These are phyloP conservation scores for Pythium aristosporum DNA, from an alignment of 352 stramenopile genomes.

Conservation along the genomic window DNA sequence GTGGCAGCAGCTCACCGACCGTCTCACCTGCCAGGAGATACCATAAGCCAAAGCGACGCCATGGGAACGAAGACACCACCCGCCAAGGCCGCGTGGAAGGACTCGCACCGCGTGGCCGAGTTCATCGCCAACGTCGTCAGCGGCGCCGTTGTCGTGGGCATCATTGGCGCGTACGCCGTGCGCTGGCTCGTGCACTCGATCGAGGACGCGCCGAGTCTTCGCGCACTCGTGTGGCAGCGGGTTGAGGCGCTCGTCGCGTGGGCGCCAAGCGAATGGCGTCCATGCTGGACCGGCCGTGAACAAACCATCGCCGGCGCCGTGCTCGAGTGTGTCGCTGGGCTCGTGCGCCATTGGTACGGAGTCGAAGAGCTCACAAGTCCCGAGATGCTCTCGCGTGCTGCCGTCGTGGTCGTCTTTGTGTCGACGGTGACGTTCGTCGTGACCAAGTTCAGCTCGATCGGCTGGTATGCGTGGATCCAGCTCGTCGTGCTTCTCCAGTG, in stretches of 20 bases:
- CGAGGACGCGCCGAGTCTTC: conserved; percentile 32
- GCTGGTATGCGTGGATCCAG: conserved; percentile 59
- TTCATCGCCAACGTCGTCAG: conserved; percentile 65
- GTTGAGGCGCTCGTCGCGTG: conserved; percentile 15
- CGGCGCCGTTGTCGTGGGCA: conserved; percentile 44
- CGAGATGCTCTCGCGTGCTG: conserved; percentile 33
- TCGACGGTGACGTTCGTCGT: conserved; percentile 28
- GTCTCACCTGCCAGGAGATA: not conserved
- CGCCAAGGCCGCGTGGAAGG: conserved; percentile 40
- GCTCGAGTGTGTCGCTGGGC: conserved; percentile 34
- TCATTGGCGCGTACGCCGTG: conserved; percentile 38
- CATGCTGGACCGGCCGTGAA: conserved; percentile 14
- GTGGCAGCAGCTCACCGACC: not conserved
- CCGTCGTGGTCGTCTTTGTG: conserved; percentile 28
- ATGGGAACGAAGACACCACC: not conserved
- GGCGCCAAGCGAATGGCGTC: conserved; percentile 13
- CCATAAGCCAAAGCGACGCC: not conserved
- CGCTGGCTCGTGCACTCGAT: conserved; percentile 31
- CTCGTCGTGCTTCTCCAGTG: conserved; percentile 61
- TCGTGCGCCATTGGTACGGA: conserved; percentile 28
- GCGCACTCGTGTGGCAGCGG: conserved; percentile 26
- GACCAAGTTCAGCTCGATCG: conserved; percentile 61
- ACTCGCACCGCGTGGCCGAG: conserved; percentile 55
- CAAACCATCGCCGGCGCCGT: conserved; percentile 30
- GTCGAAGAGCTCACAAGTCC: conserved; percentile 39